Evolutionary conservation across 768 basidiomycete species (phyloP).

Genomic region (Porpolomopsis calyptriformis): DNA sequence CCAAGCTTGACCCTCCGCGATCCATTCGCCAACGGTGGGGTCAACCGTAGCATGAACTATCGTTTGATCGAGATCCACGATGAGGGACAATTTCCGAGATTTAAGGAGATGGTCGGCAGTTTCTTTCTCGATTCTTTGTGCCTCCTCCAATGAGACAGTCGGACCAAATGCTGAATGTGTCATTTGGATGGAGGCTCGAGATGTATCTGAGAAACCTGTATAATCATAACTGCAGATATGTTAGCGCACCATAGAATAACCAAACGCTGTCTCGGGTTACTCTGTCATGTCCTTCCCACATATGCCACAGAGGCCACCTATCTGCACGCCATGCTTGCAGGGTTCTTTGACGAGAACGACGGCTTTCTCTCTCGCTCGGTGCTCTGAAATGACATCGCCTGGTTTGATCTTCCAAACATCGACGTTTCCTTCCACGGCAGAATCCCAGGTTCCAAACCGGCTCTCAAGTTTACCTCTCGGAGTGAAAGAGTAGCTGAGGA

Average conservation of each 20-base stretch:
- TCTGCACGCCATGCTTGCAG: conserved; percentile 93
- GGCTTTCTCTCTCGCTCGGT: conserved; percentile 47
- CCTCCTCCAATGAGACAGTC: conserved; percentile 87
- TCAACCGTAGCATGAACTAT: conserved; percentile 98
- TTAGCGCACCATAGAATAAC: conserved; percentile 8
- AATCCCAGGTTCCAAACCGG: conserved; percentile 87
- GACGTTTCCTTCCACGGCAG: conserved; percentile 70
- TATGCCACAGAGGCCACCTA: conserved; percentile 83
- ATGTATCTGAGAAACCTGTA: conserved; percentile 77
- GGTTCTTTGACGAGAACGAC: conserved; percentile 70
- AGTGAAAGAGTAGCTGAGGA: conserved; percentile 75
- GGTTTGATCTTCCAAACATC: conserved; percentile 57
- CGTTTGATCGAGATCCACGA: conserved; percentile 98
- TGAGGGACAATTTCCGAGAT: conserved; percentile 76
- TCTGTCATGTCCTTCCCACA: conserved; percentile 94
- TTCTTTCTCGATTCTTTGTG: conserved; percentile 76
- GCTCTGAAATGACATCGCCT: conserved; percentile 53
- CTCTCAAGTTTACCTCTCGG: conserved; percentile 46
- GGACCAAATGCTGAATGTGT: conserved; percentile 88
- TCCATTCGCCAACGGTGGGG: conserved; percentile 98
- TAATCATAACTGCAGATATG: conserved; percentile 54
- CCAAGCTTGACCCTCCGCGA: conserved; percentile 74
- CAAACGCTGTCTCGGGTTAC: too few relatives aligned
- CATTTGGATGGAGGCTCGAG: conserved; percentile 86
- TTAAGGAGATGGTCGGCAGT: conserved; percentile 70